A percentile compares a stretch with the other conserved stretches of the same genome.
phyloP scores from a whole-genome alignment of 176 grass and related monocot genomes.

The Hordeum marinum region DNA sequence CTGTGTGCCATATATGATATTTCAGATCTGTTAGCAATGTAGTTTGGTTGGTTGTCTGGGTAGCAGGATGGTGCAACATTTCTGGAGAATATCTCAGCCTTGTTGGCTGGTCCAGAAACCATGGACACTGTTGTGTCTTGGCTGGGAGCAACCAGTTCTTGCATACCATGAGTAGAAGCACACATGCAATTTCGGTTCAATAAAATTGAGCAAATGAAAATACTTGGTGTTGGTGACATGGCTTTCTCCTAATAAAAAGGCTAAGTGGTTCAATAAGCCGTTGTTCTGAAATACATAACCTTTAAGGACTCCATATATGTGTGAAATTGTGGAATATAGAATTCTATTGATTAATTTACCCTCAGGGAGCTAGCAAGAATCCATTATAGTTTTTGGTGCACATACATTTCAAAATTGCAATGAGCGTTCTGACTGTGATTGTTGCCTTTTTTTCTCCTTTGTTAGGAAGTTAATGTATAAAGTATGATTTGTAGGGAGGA shows the following conservation, averaged over 20 bases:
- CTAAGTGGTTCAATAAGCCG: background rate
- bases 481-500: slow-evolving; percentile 71
- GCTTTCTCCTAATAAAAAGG: background rate
- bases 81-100: background rate
- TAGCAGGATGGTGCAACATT: background rate
- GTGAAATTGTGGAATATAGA: background rate
- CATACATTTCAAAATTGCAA: background rate
- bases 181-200: background rate
- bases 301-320: background rate
- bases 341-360: background rate
- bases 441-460: background rate
- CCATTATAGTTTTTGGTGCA: background rate
- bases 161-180: background rate
- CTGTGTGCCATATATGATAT: background rate
- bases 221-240: background rate
- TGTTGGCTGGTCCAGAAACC: background rate
- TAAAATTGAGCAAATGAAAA: background rate
- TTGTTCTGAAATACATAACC: background rate
- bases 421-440: background rate
- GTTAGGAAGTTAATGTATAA: background rate
- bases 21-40: no score
- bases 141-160: background rate
- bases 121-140: background rate
- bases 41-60: background rate
- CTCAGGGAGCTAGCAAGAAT: background rate